Evolutionary conservation across 495 filamentous ascomycete genomes (phyloP).

Genomic region (Glonium stellatum): DNA sequence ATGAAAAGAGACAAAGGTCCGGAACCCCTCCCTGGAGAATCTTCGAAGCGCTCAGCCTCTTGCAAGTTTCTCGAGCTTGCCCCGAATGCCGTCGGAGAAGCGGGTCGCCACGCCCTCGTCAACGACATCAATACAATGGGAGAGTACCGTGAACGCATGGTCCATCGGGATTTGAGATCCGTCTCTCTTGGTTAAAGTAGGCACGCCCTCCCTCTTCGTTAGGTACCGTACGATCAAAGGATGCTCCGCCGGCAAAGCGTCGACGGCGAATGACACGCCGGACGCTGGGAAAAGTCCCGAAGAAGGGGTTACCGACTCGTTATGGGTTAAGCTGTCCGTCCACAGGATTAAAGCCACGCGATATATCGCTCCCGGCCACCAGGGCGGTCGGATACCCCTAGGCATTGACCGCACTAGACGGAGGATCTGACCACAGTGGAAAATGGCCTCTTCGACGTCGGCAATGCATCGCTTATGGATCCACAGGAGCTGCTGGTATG

Average conservation of each 20-base stretch:
- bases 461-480: conserved; percentile 48
- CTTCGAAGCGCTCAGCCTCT: background rate
- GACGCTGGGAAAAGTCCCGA: conserved; percentile 24
- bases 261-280: conserved; percentile 32
- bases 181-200: conserved; percentile 35
- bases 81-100: conserved; percentile 38
- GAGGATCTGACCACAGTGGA: conserved; percentile 55
- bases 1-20: background rate
- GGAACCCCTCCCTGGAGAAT: background rate
- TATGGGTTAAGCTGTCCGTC: conserved; percentile 33
- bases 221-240: conserved; percentile 36
- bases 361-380: conserved; percentile 40
- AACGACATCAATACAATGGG: conserved; percentile 38
- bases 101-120: conserved; percentile 37
- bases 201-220: conserved; percentile 36
- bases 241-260: conserved; percentile 34
- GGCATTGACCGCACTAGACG: conserved; percentile 43
- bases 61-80: conserved; percentile 34
- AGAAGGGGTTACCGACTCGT: conserved; percentile 27
- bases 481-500: conserved; percentile 43
- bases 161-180: conserved; percentile 34
- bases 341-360: conserved; percentile 37
- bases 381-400: conserved; percentile 35
- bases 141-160: conserved; percentile 30
- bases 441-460: conserved; percentile 49